Evolutionary conservation across 192 early-diverging fungal genomes (phyloP).

Genomic region (Backusella parvicylindrica): DNA sequence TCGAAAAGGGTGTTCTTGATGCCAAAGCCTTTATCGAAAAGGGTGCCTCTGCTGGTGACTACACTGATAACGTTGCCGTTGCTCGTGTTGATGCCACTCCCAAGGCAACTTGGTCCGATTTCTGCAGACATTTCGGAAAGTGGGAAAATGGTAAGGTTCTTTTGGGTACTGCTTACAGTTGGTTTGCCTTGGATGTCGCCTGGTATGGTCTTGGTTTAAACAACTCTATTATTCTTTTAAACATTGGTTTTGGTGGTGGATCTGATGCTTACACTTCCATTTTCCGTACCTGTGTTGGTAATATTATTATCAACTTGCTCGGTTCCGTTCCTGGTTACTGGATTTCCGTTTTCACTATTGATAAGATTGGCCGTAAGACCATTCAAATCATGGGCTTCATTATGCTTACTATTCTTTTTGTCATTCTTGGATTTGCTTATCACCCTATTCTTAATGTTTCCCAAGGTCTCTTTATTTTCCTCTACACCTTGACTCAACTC

Average conservation of each 20-base stretch:
- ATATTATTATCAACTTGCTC: conserved; percentile 84
- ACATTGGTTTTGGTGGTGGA: conserved; percentile 60
- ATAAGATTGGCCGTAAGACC: conserved; percentile 81
- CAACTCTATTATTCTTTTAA: conserved; percentile 66
- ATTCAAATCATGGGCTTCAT: conserved; percentile 92
- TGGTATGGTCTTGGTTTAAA: conserved; percentile 86
- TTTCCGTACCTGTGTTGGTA: conserved; percentile 76
- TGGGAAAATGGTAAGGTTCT: conserved; percentile 83
- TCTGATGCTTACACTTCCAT: conserved; percentile 54
- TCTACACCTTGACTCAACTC: conserved; percentile 66
- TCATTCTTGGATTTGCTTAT: conserved; percentile 71
- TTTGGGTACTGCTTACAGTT: conserved; percentile 67
- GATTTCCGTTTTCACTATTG: conserved; percentile 88
- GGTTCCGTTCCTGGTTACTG: conserved; percentile 95
- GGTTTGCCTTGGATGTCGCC: conserved; percentile 77
- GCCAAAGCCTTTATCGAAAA: conserved; percentile 40
- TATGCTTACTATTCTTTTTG: conserved; percentile 71
- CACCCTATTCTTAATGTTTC: conserved; percentile 60
- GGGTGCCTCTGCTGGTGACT: conserved; percentile 42
- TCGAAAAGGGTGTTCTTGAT: conserved; percentile 59
- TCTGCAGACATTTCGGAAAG: conserved; percentile 65
- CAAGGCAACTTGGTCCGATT: conserved; percentile 50
- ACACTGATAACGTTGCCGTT: conserved; percentile 35
- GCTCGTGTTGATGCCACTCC: conserved; percentile 23
- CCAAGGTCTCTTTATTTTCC: conserved; percentile 52